Conservation (phyloP, 2,329 filamentous ascomycete species). For the Neurospora sp. region DNA sequence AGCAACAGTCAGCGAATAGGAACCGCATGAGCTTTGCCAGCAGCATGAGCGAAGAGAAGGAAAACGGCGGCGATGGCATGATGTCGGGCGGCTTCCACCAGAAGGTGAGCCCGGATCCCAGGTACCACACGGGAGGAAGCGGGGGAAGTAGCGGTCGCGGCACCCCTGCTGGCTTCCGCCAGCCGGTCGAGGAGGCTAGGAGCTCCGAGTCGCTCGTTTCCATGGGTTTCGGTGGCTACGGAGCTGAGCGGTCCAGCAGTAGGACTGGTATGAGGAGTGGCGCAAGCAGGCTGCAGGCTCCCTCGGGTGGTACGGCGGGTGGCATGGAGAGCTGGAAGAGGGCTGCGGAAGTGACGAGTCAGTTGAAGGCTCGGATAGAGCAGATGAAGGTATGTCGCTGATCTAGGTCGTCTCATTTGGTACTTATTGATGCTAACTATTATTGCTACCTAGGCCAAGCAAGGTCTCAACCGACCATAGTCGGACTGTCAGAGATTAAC, state of each 20-base stretch:
- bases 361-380: conserved; percentile 93
- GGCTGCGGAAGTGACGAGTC: conserved; percentile 94
- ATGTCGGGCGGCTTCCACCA: conserved; percentile 20
- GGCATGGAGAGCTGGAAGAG: conserved; percentile 91
- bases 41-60: conserved; percentile 64
- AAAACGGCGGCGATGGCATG: conserved; percentile 41
- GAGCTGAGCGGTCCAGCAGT: conserved; percentile 3
- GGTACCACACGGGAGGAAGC: conserved; percentile 34
- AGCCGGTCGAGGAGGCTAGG: conserved; percentile 19
- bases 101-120: conserved; percentile 46
- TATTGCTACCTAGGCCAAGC: conserved; percentile 32
- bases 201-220: conserved; percentile 19
- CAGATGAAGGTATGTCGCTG: conserved; percentile 69
- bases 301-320: conserved; percentile 6
- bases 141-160: conserved; percentile 44
- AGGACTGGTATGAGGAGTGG: conserved; percentile 2
- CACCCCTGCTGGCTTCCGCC: conserved; percentile 48
- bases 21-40: conserved; percentile 55
- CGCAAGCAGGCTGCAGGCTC: conserved; percentile 7
- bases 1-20: conserved; percentile 21
- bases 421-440: conserved; percentile 8
- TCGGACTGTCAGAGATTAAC: not conserved
- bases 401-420: not conserved
- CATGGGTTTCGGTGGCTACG: conserved; percentile 13
- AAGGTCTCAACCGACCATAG: conserved; percentile 38